These are phyloP conservation scores for Helichrysum umbraculigerum DNA, from an alignment of 129 eudicot species.

Conservation along the genomic window DNA sequence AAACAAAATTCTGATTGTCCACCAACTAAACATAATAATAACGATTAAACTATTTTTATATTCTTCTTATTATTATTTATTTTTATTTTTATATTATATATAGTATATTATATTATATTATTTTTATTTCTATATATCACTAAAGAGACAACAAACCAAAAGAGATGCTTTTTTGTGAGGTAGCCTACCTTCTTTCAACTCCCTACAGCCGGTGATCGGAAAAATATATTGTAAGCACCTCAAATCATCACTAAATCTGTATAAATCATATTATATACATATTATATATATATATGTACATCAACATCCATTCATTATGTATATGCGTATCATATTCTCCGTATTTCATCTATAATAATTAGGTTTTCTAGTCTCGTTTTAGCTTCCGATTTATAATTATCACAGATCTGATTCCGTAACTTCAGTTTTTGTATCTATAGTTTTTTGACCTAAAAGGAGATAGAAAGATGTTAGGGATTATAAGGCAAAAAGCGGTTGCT, in stretches of 20 bases:
- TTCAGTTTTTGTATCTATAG: slow-evolving; percentile 2
- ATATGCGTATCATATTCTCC: background rate
- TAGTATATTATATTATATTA: background rate
- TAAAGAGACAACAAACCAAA: background rate
- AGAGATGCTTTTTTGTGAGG: background rate
- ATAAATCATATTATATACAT: too few relatives aligned
- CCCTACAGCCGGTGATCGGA: background rate
- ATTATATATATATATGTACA: background rate
- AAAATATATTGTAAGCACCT: background rate
- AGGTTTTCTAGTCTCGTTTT: background rate
- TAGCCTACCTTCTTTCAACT: background rate
- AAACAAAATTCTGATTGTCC: background rate
- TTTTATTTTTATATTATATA: background rate
- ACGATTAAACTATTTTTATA: background rate
- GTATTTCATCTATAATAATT: background rate
- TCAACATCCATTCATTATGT: background rate
- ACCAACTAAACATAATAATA: background rate
- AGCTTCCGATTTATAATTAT: background rate
- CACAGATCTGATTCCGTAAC: slow-evolving; percentile 24
- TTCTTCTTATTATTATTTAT: too few relatives aligned
- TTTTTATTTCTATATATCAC: background rate
- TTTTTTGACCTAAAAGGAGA: slow-evolving; percentile 13
- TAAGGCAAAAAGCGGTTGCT: slow-evolving; percentile 36
- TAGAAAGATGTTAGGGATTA: slow-evolving; percentile 34
- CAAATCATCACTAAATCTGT: background rate